A percentile compares a stretch with the other conserved stretches of the same genome.
phyloP scores from a whole-genome alignment of 108 stramenopile genomes.

The Fragilaria crotonensis region DNA sequence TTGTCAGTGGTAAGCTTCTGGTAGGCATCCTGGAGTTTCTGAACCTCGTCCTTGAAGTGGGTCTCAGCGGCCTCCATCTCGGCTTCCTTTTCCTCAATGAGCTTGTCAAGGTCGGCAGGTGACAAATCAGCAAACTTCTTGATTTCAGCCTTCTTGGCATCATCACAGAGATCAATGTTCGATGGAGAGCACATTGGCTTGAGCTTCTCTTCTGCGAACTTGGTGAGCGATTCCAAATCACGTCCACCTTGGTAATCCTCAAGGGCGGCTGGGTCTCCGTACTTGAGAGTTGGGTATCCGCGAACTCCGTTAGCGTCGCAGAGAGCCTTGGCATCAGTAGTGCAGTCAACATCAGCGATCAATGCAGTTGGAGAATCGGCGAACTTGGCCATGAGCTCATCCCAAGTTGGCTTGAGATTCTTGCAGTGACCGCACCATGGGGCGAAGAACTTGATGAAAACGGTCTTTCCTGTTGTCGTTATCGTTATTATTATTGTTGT shows the following conservation, averaged over 20 bases:
- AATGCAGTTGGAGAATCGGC: constrained; percentile 33
- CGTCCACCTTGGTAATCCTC: constrained; percentile 84
- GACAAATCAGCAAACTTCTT: constrained; percentile 25
- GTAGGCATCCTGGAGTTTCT: constrained; percentile 60
- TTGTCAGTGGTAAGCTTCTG: constrained; percentile 49
- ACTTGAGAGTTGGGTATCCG: constrained; percentile 80
- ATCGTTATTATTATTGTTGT: no score
- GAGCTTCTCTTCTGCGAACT: constrained; percentile 71
- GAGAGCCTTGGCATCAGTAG: constrained; percentile 58
- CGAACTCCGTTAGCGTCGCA: constrained; percentile 66
- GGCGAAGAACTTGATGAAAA: constrained; percentile 81
- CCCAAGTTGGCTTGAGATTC: constrained; percentile 69
- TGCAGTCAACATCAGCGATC: constrained; percentile 87
- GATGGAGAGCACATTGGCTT: constrained; percentile 61
- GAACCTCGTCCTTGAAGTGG: constrained; percentile 55
- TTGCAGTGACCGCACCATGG: constrained; percentile 54
- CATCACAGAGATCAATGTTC: constrained; percentile 69
- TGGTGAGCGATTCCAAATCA: constrained; percentile 45
- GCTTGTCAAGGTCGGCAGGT: constrained; percentile 31
- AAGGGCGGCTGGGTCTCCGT: constrained; percentile 50
- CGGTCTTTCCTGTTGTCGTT: no score
- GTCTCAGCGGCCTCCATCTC: constrained; percentile 52
- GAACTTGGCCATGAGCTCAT: constrained; percentile 71
- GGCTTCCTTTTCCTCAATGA: constrained; percentile 52
- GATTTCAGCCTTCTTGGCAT: constrained; percentile 50